Evolutionary conservation across 23 red algal genomes (phyloP).

Genomic region (Gracilariopsis chorda): DNA sequence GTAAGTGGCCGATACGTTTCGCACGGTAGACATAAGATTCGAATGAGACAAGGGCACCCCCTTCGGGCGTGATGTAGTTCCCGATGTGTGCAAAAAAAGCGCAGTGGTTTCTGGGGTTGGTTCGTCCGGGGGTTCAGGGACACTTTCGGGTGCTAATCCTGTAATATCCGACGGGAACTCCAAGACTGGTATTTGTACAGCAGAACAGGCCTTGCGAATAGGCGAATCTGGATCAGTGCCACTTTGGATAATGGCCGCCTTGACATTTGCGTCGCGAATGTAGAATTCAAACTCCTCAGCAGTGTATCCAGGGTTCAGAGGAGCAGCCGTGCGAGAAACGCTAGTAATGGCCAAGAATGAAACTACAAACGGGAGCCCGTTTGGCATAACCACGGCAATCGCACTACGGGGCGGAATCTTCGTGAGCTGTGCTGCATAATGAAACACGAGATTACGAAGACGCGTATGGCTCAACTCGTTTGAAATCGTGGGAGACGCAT

Average conservation of each 20-base stretch:
- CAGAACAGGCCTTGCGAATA: conserved; percentile 33
- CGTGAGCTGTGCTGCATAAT: neutral
- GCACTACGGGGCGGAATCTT: neutral
- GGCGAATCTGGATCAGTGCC: conserved; percentile 18
- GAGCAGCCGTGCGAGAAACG: conserved; percentile 59
- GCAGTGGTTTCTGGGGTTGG: conserved; percentile 13
- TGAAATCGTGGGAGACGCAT: neutral
- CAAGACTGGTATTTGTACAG: conserved; percentile 8
- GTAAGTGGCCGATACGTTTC: conserved; percentile 72
- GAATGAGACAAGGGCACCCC: conserved; percentile 84
- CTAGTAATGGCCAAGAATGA: conserved; percentile 68
- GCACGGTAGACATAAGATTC: conserved; percentile 62
- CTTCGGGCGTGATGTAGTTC: conserved; percentile 88
- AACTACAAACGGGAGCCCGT: conserved; percentile 66
- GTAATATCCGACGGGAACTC: conserved; percentile 18
- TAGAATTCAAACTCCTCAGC: conserved; percentile 90
- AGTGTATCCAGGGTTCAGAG: conserved; percentile 85
- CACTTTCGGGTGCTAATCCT: conserved; percentile 1
- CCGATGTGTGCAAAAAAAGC: conserved; percentile 87
- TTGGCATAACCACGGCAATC: conserved; percentile 66
- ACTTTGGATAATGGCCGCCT: conserved; percentile 41
- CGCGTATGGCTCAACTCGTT: conserved; percentile 5
- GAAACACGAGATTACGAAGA: conserved; percentile 16
- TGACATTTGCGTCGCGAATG: conserved; percentile 59
- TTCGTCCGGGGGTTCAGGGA: neutral